These are phyloP conservation scores for Berkeleyomyces rouxiae DNA, from an alignment of 2,329 filamentous ascomycete species.

Conservation along the genomic window DNA sequence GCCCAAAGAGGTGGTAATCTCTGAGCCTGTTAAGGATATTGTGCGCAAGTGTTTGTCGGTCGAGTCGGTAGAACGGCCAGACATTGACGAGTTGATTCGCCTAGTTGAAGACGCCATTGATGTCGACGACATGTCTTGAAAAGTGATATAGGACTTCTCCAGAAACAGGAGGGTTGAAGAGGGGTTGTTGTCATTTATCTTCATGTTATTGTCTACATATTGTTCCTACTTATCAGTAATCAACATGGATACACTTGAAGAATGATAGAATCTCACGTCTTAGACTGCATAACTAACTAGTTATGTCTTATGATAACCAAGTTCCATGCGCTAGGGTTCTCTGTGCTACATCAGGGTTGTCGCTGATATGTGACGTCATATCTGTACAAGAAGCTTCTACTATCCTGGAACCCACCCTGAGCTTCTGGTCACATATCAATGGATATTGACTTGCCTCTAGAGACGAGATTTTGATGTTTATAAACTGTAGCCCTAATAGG, in stretches of 20 bases:
- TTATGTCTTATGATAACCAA: too few relatives aligned
- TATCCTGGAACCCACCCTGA: too few relatives aligned
- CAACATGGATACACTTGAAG: too few relatives aligned
- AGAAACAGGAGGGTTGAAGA: neutral
- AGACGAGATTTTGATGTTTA: too few relatives aligned
- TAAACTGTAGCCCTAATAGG: too few relatives aligned
- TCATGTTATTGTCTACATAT: neutral
- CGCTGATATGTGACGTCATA: too few relatives aligned
- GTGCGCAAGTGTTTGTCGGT: conserved; percentile 75
- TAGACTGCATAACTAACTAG: too few relatives aligned
- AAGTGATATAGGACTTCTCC: neutral
- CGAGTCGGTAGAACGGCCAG: conserved; percentile 73
- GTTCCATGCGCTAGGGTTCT: neutral
- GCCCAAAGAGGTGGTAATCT: conserved; percentile 39
- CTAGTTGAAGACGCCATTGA: conserved; percentile 61
- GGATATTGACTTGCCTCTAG: too few relatives aligned
- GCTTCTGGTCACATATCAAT: too few relatives aligned
- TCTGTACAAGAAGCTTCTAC: too few relatives aligned
- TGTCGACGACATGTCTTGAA: conserved; percentile 36
- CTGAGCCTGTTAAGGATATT: conserved; percentile 69
- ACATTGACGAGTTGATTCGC: conserved; percentile 66
- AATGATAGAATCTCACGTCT: too few relatives aligned
- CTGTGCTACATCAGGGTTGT: too few relatives aligned
- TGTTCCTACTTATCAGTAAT: neutral
- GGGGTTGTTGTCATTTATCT: neutral